phyloP scores from a whole-genome alignment of 164 flowering plant species.

The Nymphaea thermarum region DNA sequence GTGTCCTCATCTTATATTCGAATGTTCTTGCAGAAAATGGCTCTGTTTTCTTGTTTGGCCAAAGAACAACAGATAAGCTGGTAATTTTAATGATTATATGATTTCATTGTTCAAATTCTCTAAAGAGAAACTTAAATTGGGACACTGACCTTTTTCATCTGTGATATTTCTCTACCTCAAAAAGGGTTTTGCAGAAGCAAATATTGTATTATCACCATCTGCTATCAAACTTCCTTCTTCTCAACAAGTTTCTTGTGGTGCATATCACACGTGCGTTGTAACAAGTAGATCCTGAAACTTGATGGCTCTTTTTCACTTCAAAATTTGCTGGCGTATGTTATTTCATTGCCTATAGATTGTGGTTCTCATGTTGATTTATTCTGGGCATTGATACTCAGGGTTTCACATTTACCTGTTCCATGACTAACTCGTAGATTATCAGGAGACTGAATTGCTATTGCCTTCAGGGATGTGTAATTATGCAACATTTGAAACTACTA shows the following conservation, averaged over 20 bases:
- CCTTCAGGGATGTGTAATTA: too few species aligned
- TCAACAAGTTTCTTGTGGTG: constrained; percentile 85
- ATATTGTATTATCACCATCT: constrained; percentile 33
- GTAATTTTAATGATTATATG: constrained; percentile 17
- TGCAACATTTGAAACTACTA: too few species aligned
- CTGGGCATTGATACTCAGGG: too few species aligned
- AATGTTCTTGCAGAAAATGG: constrained; percentile 55
- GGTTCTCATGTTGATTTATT: too few species aligned
- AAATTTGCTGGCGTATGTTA: too few species aligned
- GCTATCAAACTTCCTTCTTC: constrained; percentile 46
- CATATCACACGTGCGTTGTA: constrained; percentile 85
- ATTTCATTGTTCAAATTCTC: not conserved
- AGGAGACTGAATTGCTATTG: too few species aligned
- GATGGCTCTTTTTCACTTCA: not conserved
- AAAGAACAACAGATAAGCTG: constrained; percentile 37
- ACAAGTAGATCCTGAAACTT: constrained; percentile 38
- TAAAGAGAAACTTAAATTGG: not conserved
- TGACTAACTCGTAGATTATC: too few species aligned
- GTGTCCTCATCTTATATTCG: not conserved
- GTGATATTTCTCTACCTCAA: not conserved
- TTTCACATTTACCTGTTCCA: too few species aligned
- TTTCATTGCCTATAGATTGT: too few species aligned
- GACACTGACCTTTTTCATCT: not conserved
- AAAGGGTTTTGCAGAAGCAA: constrained; percentile 45
- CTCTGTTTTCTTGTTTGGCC: constrained; percentile 67